phyloP scores from a whole-genome alignment of 768 basidiomycete species.

The Russula virescens region DNA sequence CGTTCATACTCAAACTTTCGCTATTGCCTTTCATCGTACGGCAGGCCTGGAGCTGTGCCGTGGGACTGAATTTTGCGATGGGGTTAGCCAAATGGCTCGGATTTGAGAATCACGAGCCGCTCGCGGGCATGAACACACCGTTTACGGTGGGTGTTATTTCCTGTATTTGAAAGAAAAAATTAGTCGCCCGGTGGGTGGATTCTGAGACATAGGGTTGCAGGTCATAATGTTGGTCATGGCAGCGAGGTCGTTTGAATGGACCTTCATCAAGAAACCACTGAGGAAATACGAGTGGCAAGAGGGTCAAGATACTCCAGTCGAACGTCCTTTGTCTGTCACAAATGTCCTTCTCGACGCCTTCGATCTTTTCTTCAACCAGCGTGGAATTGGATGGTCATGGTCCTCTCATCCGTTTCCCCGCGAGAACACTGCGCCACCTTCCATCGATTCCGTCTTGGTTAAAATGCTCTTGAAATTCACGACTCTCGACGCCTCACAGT shows the following conservation, averaged over 20 bases:
- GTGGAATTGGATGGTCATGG: slow-evolving; percentile 21
- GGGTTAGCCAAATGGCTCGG: too few species aligned
- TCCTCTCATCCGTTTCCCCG: slow-evolving; percentile 5
- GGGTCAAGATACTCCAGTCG: background rate
- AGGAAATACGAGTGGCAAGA: background rate
- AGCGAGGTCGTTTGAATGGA: slow-evolving; percentile 11
- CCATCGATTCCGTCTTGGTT: background rate
- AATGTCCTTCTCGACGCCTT: slow-evolving; percentile 12
- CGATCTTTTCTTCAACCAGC: slow-evolving; percentile 18
- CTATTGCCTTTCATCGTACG: slow-evolving; percentile 7
- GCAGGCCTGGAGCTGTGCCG: background rate
- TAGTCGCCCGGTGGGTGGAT: background rate
- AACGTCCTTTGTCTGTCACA: slow-evolving; percentile 3
- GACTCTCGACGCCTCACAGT: too few species aligned
- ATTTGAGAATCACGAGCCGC: too few species aligned
- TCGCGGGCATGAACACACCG: too few species aligned
- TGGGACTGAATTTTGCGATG: background rate
- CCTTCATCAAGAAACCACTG: slow-evolving; percentile 5
- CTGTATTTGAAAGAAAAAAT: too few species aligned
- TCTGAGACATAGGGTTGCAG: background rate
- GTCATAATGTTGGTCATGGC: background rate
- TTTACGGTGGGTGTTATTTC: too few species aligned
- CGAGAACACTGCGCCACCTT: background rate
- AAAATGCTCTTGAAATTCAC: background rate
- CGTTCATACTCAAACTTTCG: too few species aligned